These are phyloP conservation scores for Aspergillus fumigatus DNA, from an alignment of 2,329 filamentous ascomycete species.

Conservation along the genomic window DNA sequence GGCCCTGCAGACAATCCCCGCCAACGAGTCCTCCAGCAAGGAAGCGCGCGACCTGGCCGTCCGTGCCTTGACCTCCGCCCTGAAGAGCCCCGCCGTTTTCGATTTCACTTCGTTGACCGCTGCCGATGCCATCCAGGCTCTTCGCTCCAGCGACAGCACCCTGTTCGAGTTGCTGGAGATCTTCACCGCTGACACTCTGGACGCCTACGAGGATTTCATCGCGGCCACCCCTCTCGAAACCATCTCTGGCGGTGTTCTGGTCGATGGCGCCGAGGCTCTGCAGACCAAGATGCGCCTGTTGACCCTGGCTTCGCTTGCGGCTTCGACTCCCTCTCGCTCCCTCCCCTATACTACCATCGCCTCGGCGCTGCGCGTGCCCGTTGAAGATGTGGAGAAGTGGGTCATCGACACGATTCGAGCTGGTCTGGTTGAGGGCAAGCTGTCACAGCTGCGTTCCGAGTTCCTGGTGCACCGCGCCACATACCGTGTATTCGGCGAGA, in stretches of 20 bases:
- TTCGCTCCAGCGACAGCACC: slow-evolving; percentile 75
- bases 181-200: slow-evolving; percentile 88
- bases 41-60: slow-evolving; percentile 58
- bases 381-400: slow-evolving; percentile 92
- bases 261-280: slow-evolving; percentile 69
- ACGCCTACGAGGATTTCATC: slow-evolving; percentile 94
- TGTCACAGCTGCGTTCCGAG: slow-evolving; percentile 85
- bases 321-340: slow-evolving; percentile 75
- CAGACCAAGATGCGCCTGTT: slow-evolving; percentile 95
- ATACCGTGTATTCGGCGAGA: slow-evolving; percentile 94
- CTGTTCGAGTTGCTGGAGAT: slow-evolving; percentile 93
- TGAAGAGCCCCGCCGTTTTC: slow-evolving; percentile 62
- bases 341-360: slow-evolving; percentile 84
- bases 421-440: slow-evolving; percentile 90
- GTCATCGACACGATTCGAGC: slow-evolving; percentile 97
- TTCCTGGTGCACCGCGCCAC: slow-evolving; percentile 95
- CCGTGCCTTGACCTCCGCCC: slow-evolving; percentile 62
- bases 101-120: slow-evolving; percentile 69
- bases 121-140: slow-evolving; percentile 75
- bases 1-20: slow-evolving; percentile 72
- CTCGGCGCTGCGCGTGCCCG: slow-evolving; percentile 75
- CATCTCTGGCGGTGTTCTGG: slow-evolving; percentile 80
- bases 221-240: slow-evolving; percentile 49
- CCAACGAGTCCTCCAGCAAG: slow-evolving; percentile 49
- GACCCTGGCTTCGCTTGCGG: slow-evolving; percentile 84